Percentiles rank a stretch among this genome's conserved stretches.
Conservation (phyloP, 2,329 filamentous ascomycete species). For the Fusarium albidum region DNA sequence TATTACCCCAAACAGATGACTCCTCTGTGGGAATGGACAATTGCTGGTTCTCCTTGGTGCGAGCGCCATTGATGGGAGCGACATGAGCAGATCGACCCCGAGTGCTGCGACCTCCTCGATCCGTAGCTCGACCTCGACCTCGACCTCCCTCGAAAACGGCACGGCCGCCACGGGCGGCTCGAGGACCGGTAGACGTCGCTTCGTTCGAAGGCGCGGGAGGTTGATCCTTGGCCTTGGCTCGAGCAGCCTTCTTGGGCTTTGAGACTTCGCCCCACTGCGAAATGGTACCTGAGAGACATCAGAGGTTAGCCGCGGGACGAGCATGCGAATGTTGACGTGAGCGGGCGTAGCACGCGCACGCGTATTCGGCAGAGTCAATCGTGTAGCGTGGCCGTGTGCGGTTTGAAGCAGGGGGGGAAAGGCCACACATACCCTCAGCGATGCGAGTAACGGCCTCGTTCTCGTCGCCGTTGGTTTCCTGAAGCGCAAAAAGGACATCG, state of each 20-base stretch:
- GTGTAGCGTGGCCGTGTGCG: constrained; percentile 27
- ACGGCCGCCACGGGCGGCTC: constrained; percentile 68
- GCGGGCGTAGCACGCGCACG: constrained; percentile 10
- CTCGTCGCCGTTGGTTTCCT: constrained; percentile 86
- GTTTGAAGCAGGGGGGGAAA: constrained; percentile 21
- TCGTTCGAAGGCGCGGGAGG: constrained; percentile 61
- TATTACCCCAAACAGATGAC: constrained; percentile 61
- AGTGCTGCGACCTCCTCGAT: constrained; percentile 68
- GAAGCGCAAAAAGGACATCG: constrained; percentile 90
- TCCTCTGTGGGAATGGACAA: constrained; percentile 76
- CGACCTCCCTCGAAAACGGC: constrained; percentile 68
- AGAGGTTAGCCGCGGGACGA: constrained; percentile 40
- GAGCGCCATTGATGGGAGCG: constrained; percentile 68
- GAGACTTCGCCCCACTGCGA: constrained; percentile 87
- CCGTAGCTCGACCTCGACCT: constrained; percentile 68
- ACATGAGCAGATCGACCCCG: constrained; percentile 68
- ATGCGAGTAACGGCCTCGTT: constrained; percentile 79
- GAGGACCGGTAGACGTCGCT: constrained; percentile 51
- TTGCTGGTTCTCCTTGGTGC: constrained; percentile 62
- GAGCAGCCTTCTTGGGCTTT: constrained; percentile 79
- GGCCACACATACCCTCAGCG: constrained; percentile 70
- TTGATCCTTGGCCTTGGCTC: constrained; percentile 75
- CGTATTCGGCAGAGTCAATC: constrained; percentile 10
- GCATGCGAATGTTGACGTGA: background rate
- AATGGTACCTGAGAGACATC: constrained; percentile 67